phyloP scores from a whole-genome alignment of 2,329 filamentous ascomycete genomes.

The Neoascochyta sp. region DNA sequence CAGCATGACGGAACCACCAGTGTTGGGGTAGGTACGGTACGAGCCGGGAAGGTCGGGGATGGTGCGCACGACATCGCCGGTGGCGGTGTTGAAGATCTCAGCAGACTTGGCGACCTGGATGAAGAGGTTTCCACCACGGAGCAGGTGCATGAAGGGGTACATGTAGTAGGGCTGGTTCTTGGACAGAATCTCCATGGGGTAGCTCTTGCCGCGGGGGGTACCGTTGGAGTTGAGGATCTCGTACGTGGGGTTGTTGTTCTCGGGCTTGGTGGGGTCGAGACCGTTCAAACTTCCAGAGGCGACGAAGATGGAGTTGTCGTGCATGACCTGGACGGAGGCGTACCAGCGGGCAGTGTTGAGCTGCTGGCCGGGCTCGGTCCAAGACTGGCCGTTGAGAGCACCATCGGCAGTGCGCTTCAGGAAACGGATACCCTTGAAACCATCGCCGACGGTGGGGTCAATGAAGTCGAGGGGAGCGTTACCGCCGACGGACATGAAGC shows the following conservation, averaged over 20 bases:
- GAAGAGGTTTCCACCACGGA: conserved; percentile 56
- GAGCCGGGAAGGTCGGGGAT: conserved; percentile 54
- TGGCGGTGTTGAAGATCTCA: conserved; percentile 53
- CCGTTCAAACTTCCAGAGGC: conserved; percentile 59
- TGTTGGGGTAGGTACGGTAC: conserved; percentile 60
- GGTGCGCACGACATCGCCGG: conserved; percentile 44
- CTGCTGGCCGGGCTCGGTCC: conserved; percentile 56
- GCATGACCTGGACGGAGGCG: conserved; percentile 56
- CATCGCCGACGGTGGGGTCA: conserved; percentile 57
- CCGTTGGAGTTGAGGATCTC: conserved; percentile 54
- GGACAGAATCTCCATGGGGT: conserved; percentile 52
- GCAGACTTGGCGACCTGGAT: conserved; percentile 56
- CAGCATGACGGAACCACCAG: conserved; percentile 56
- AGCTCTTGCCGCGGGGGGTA: conserved; percentile 46
- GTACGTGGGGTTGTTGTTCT: conserved; percentile 63
- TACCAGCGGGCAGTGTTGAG: conserved; percentile 58
- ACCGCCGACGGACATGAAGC: conserved; percentile 54
- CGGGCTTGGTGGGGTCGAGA: conserved; percentile 50
- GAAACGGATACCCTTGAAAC: conserved; percentile 57
- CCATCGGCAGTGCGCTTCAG: conserved; percentile 48
- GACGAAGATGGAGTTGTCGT: conserved; percentile 57
- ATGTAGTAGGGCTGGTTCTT: conserved; percentile 62
- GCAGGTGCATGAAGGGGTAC: conserved; percentile 60
- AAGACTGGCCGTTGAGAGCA: conserved; percentile 48
- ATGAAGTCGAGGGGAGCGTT: conserved; percentile 55